A percentile compares a stretch with the other conserved stretches of the same genome.
Conservation (phyloP, 2,329 filamentous ascomycete genomes). For the Aspergillus udagawae region DNA sequence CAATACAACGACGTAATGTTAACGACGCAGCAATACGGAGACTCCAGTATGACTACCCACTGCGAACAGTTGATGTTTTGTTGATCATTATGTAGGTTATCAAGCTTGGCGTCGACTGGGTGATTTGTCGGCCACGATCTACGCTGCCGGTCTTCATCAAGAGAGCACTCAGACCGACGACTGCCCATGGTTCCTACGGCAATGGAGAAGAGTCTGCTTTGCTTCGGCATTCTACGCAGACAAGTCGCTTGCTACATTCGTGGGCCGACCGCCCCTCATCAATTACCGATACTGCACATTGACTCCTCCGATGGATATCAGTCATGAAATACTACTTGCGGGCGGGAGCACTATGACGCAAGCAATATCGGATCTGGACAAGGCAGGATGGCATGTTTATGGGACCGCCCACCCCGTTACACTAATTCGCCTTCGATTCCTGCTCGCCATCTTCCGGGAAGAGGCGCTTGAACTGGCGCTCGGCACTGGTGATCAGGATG, state of each 20-base stretch:
- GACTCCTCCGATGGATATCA: slow-evolving; percentile 32
- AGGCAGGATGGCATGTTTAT: slow-evolving; percentile 25
- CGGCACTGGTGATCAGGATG: slow-evolving; percentile 18
- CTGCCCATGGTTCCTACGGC: slow-evolving; percentile 38
- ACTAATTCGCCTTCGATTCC: slow-evolving; percentile 23
- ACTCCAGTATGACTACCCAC: slow-evolving; percentile 30
- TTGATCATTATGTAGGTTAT: slow-evolving; percentile 33
- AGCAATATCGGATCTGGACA: slow-evolving; percentile 24
- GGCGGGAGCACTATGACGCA: slow-evolving; percentile 21
- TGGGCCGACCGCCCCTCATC: slow-evolving; percentile 48
- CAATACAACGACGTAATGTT: slow-evolving; percentile 32
- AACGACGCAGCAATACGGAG: slow-evolving; percentile 32
- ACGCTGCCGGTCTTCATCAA: slow-evolving; percentile 47
- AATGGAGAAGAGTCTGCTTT: slow-evolving; percentile 41
- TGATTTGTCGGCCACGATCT: slow-evolving; percentile 45
- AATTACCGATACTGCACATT: slow-evolving; percentile 42
- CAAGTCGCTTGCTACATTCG: slow-evolving; percentile 47
- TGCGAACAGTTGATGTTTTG: not conserved
- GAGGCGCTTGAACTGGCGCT: slow-evolving; percentile 30
- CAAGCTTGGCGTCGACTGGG: slow-evolving; percentile 47
- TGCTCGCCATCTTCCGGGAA: slow-evolving; percentile 25
- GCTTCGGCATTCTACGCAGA: slow-evolving; percentile 44
- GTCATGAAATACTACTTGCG: slow-evolving; percentile 23
- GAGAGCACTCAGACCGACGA: slow-evolving; percentile 27
- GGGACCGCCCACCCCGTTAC: slow-evolving; percentile 16